Evolutionary conservation across 352 stramenopile genomes (phyloP).

Genomic region (Blastocystis sp.): DNA sequence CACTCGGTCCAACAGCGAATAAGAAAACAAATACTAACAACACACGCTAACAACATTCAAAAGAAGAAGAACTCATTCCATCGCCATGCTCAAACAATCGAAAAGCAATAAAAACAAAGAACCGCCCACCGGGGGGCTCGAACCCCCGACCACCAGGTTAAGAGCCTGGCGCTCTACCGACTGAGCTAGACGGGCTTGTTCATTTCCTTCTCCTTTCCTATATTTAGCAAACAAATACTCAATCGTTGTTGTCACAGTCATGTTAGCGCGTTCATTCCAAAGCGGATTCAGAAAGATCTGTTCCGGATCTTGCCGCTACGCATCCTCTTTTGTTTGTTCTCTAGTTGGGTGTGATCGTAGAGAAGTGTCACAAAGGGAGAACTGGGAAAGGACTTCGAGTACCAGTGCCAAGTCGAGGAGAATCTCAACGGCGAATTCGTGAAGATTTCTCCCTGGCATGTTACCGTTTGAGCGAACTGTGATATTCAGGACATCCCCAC

Average conservation of each 20-base stretch:
- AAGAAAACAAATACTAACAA: no score
- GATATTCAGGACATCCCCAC: background rate
- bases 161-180: conserved; percentile 43
- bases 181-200: conserved; percentile 40
- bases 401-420: conserved; percentile 19
- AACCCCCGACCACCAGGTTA: conserved; percentile 42
- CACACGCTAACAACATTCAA: no score
- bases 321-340: background rate
- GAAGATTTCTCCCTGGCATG: conserved; percentile 44
- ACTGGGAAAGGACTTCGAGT: conserved; percentile 40
- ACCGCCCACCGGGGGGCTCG: conserved; percentile 32
- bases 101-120: background rate
- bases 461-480: background rate
- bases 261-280: no score
- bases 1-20: no score
- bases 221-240: background rate
- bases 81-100: no score
- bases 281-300: background rate
- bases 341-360: background rate
- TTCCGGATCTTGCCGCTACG: background rate
- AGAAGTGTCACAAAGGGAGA: background rate
- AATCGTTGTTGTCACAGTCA: background rate
- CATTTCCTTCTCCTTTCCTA: background rate
- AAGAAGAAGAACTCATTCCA: background rate
- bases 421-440: background rate